phyloP scores from a whole-genome alignment of 768 basidiomycete genomes.

The Russula vinacea region DNA sequence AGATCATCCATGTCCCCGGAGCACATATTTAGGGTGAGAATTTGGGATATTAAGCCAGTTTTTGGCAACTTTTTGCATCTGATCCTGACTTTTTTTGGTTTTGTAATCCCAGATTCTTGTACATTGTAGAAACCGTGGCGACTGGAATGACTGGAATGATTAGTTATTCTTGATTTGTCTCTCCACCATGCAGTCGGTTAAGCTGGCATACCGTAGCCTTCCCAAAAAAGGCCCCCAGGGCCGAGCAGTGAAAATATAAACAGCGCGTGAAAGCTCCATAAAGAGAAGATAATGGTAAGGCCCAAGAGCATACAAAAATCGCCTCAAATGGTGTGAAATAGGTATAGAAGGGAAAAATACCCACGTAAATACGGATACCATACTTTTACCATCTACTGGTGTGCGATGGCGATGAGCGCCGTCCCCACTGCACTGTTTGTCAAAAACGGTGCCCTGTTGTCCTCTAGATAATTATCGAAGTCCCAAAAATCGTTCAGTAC shows the following conservation, averaged over 20 bases:
- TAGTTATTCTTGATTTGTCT: no score
- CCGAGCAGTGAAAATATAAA: neutral
- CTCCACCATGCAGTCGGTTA: no score
- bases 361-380: neutral
- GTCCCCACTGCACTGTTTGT: conserved; percentile 36
- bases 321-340: neutral
- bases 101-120: no score
- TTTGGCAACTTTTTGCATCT: no score
- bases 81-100: no score
- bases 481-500: conserved; percentile 64
- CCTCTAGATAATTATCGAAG: conserved; percentile 81
- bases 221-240: neutral
- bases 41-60: no score
- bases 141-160: no score
- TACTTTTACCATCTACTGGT: neutral
- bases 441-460: conserved; percentile 55
- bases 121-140: no score
- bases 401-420: conserved; percentile 4
- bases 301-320: neutral
- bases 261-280: conserved; percentile 5
- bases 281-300: conserved; percentile 9
- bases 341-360: neutral
- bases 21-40: no score
- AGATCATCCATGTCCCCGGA: no score
- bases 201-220: no score